Evolutionary conservation across 176 grass and related monocot genomes (phyloP).

Genomic region (Carex cristatella): DNA sequence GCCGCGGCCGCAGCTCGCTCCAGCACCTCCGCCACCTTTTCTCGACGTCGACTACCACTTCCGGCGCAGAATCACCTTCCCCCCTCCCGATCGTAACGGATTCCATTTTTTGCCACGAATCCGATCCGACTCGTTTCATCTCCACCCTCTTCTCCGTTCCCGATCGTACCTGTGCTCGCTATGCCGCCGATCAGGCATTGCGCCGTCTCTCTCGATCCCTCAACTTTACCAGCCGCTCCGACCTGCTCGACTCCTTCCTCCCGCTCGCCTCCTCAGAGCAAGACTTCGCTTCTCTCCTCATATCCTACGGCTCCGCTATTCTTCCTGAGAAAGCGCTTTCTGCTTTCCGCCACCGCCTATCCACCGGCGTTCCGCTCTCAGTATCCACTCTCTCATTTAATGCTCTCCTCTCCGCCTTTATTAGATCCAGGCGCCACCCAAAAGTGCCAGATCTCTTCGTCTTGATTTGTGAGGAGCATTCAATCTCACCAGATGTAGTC

Average conservation of each 20-base stretch:
- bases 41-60: slow-evolving; percentile 18
- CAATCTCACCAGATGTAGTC: slow-evolving; percentile 44
- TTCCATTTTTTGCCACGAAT: slow-evolving; percentile 44
- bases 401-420: slow-evolving; percentile 54
- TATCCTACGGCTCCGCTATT: slow-evolving; percentile 46
- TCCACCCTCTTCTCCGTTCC: slow-evolving; percentile 52
- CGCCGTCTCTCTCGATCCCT: slow-evolving; percentile 48
- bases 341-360: slow-evolving; percentile 35
- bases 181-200: slow-evolving; percentile 46
- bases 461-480: slow-evolving; percentile 48
- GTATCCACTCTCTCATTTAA: slow-evolving; percentile 52
- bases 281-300: slow-evolving; percentile 50
- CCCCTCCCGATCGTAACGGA: slow-evolving; percentile 10
- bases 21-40: neutral
- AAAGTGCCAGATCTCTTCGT: slow-evolving; percentile 47
- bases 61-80: neutral
- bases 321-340: slow-evolving; percentile 46
- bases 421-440: slow-evolving; percentile 35
- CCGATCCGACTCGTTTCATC: slow-evolving; percentile 43
- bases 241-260: slow-evolving; percentile 46
- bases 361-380: slow-evolving; percentile 15
- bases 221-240: slow-evolving; percentile 33
- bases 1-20: slow-evolving; percentile 24
- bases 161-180: slow-evolving; percentile 26
- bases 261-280: slow-evolving; percentile 35